These are phyloP conservation scores for Paracoccidioides lutzii DNA, from an alignment of 2,329 filamentous ascomycete species.

Conservation along the genomic window DNA sequence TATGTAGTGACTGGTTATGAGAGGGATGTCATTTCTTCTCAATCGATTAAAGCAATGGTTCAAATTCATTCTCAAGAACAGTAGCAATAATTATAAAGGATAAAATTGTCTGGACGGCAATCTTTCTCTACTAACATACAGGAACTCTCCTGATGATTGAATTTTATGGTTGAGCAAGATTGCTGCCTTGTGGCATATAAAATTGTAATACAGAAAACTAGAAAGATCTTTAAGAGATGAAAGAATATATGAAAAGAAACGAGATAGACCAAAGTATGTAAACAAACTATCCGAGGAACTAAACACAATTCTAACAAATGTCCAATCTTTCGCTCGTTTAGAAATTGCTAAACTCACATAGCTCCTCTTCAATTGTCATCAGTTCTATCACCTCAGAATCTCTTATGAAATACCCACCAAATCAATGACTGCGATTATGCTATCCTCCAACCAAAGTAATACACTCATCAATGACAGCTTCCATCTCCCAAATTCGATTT, in stretches of 20 bases:
- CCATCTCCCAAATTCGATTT: conserved; percentile 40
- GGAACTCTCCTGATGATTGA: no score
- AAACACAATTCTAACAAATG: not conserved
- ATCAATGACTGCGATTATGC: not conserved
- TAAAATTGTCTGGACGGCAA: no score
- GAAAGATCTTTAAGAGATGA: not conserved
- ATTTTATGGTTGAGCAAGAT: no score
- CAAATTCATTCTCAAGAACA: no score
- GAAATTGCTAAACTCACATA: not conserved
- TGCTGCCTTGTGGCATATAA: not conserved
- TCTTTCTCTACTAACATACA: no score
- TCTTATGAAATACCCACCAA: not conserved
- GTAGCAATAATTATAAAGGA: no score
- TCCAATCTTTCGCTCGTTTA: not conserved
- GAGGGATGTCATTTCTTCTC: no score
- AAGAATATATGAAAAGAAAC: not conserved
- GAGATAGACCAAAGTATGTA: not conserved
- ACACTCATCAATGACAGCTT: conserved; percentile 43
- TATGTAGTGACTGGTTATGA: no score
- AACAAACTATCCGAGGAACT: not conserved
- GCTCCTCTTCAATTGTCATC: not conserved
- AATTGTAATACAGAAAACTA: not conserved
- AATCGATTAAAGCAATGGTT: no score
- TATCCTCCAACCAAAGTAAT: conserved; percentile 38
- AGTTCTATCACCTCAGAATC: not conserved